Evolutionary conservation across 2,329 filamentous ascomycete species (phyloP).

Genomic region (Emergomyces pasteurianus): DNA sequence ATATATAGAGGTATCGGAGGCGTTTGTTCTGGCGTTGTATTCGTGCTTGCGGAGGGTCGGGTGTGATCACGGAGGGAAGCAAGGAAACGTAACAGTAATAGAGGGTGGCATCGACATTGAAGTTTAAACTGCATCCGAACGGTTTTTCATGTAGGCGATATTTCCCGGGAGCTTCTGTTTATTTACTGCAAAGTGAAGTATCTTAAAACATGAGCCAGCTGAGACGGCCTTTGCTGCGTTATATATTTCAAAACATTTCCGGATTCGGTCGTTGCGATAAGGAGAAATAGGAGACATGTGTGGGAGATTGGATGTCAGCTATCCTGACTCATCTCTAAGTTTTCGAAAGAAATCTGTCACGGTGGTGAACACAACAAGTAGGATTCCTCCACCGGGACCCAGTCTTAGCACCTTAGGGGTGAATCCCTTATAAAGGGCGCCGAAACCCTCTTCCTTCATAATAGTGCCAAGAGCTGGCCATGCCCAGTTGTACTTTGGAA

Average conservation of each 20-base stretch:
- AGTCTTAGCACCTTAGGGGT: constrained; percentile 80
- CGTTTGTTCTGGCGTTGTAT: not conserved
- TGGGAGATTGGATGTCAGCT: not conserved
- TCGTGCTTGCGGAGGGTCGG: not conserved
- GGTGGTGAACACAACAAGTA: constrained; percentile 38
- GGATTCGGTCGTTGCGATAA: not conserved
- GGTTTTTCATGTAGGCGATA: too few species aligned
- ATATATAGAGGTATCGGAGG: not conserved
- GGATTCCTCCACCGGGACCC: constrained; percentile 55
- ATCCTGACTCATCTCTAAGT: constrained; percentile 37
- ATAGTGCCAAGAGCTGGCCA: constrained; percentile 78
- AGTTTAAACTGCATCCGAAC: too few species aligned
- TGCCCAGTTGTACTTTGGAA: constrained; percentile 98
- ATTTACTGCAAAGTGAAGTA: not conserved
- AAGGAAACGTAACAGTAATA: not conserved
- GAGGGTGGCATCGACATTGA: not conserved
- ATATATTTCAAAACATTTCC: not conserved
- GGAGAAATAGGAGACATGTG: not conserved
- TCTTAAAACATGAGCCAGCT: not conserved
- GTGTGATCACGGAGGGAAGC: not conserved
- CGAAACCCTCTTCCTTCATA: constrained; percentile 84
- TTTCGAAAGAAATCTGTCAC: constrained; percentile 73
- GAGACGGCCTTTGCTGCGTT: not conserved
- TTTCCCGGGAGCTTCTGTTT: not conserved
- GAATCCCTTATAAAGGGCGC: constrained; percentile 94